phyloP scores from a whole-genome alignment of 257 asterid genomes.

The Solanum peruvianum region DNA sequence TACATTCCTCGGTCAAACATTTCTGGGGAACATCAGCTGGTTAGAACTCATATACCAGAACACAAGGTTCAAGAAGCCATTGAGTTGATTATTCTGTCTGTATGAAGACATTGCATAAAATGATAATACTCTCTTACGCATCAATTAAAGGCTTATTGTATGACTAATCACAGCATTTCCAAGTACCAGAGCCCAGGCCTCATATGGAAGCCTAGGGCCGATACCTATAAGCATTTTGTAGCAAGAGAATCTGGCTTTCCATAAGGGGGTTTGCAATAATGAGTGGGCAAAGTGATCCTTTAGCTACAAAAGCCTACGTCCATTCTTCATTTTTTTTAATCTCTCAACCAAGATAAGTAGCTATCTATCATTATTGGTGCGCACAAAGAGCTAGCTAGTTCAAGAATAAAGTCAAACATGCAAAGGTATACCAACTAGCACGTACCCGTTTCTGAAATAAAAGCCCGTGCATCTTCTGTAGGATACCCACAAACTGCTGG shows the following conservation, averaged over 20 bases:
- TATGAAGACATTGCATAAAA: background rate
- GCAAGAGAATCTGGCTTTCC: background rate
- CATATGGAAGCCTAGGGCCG: background rate
- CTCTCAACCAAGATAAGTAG: background rate
- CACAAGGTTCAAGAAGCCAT: background rate
- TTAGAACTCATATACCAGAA: background rate
- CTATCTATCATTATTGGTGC: background rate
- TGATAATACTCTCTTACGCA: background rate
- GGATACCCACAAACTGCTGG: constrained; percentile 99
- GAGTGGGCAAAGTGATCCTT: background rate
- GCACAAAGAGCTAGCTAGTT: background rate
- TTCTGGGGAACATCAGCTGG: constrained; percentile 33
- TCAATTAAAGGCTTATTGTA: background rate
- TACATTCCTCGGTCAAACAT: constrained; percentile 97
- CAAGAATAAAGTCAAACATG: background rate
- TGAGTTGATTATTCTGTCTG: background rate
- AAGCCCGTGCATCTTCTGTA: constrained; percentile 65
- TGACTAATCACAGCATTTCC: background rate
- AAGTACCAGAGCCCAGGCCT: background rate
- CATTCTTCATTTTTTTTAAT: background rate
- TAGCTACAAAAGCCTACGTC: background rate
- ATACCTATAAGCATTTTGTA: background rate
- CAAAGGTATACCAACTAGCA: background rate
- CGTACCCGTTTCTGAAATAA: constrained; percentile 76
- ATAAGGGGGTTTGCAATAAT: background rate